These are phyloP conservation scores for Castanopsis chinensis DNA, from an alignment of 306 rosid genomes.

Conservation along the genomic window DNA sequence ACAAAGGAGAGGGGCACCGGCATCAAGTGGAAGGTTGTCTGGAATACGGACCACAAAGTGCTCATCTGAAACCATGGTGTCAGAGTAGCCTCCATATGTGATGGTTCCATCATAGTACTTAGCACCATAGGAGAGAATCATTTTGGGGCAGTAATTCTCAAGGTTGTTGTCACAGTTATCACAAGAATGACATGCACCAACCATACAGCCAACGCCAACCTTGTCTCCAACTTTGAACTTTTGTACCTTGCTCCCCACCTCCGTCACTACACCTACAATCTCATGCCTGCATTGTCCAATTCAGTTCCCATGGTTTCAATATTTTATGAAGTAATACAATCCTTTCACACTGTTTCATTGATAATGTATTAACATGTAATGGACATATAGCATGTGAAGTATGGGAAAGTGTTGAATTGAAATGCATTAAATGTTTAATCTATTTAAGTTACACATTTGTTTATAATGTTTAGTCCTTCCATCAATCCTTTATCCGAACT, in stretches of 20 bases:
- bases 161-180: constrained; percentile 11
- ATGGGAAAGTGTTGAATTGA: no score
- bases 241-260: constrained; percentile 26
- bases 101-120: constrained; percentile 5
- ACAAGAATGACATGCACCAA: constrained; percentile 21
- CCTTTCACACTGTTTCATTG: not conserved
- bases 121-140: constrained; percentile 11
- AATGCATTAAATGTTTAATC: no score
- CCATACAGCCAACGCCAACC: constrained; percentile 30
- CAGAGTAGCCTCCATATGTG: constrained; percentile 31
- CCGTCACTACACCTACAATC: constrained; percentile 24
- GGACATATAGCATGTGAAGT: not conserved
- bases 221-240: constrained; percentile 34
- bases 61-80: constrained; percentile 33
- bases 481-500: no score
- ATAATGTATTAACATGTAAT: not conserved
- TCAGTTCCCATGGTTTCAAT: not conserved
- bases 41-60: constrained; percentile 31
- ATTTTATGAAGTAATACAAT: not conserved
- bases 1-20: constrained; percentile 43
- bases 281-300: constrained; percentile 10
- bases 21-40: constrained; percentile 28
- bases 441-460: no score
- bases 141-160: constrained; percentile 18
- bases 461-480: no score